Percentiles rank a stretch among this genome's conserved stretches.
Conservation (phyloP, 2,329 filamentous ascomycete species). For the Hypoxylon sp. region DNA sequence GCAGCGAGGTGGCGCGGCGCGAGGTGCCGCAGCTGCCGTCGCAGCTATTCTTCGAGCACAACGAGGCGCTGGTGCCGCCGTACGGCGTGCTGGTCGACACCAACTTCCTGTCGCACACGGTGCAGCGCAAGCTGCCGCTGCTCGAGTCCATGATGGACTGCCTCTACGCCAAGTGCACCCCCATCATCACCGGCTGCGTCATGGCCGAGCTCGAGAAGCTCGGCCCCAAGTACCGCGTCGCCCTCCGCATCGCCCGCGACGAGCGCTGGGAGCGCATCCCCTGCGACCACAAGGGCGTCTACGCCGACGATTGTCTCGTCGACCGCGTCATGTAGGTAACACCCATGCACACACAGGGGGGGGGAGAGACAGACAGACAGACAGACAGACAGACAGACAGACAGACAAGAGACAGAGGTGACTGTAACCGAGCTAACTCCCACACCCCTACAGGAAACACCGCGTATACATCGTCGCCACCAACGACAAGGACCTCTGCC, state of each 20-base stretch:
- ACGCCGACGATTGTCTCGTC: constrained; percentile 77
- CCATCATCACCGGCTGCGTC: constrained; percentile 84
- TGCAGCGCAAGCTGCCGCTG: constrained; percentile 88
- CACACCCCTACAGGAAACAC: constrained; percentile 26
- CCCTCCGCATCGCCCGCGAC: constrained; percentile 81
- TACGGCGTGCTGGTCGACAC: constrained; percentile 82
- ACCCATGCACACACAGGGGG: background rate
- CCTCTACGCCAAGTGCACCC: constrained; percentile 88
- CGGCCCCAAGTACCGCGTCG: constrained; percentile 86
- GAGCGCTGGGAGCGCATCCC: constrained; percentile 85
- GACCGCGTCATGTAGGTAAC: constrained; percentile 42
- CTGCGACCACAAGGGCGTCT: constrained; percentile 84
- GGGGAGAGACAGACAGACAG: background rate
- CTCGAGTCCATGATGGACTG: constrained; percentile 88
- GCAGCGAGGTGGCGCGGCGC: constrained; percentile 70
- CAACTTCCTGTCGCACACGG: constrained; percentile 90
- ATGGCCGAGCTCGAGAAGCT: constrained; percentile 90
- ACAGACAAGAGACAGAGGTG: background rate
- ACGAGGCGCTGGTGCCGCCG: constrained; percentile 83
- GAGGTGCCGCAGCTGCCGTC: constrained; percentile 85
- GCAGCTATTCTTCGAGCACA: constrained; percentile 83
- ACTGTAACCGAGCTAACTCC: constrained; percentile 6
- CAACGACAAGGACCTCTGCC: constrained; percentile 77
- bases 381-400: background rate
- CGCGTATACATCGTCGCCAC: constrained; percentile 81